Evolutionary conservation across 345 rosid species (phyloP).

Genomic region (Angophora floribunda): DNA sequence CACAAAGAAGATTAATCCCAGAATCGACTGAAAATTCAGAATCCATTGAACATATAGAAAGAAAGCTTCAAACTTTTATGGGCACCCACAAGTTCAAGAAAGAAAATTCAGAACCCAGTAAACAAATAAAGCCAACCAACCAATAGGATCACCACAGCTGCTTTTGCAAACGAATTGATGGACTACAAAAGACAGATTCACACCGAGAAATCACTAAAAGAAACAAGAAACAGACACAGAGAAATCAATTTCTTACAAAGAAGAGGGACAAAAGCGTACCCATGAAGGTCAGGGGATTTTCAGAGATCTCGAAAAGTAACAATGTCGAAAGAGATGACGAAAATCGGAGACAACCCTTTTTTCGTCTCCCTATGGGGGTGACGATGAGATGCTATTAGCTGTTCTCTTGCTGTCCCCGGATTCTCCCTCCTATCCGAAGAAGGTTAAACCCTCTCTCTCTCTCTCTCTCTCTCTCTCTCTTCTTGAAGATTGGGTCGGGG

Average conservation of each 20-base stretch:
- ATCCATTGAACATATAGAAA: background rate
- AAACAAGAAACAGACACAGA: background rate
- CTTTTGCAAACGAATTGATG: background rate
- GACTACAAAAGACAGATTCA: background rate
- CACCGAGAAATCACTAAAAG: background rate
- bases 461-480: background rate
- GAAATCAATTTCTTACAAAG: background rate
- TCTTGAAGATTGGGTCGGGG: background rate
- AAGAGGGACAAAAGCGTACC: background rate
- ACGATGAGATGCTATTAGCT: background rate
- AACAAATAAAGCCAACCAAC: background rate
- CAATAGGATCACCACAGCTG: background rate
- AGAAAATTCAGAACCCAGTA: background rate
- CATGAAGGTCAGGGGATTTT: background rate
- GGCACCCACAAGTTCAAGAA: background rate
- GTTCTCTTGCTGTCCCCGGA: background rate
- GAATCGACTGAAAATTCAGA: background rate
- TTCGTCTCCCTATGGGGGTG: background rate
- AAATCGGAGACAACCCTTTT: background rate
- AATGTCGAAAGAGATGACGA: background rate
- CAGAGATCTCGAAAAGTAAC: background rate
- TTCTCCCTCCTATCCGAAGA: background rate
- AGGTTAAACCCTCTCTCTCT: background rate
- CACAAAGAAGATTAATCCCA: background rate
- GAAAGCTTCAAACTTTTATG: background rate